These are phyloP conservation scores for Solanum chmielewskii DNA, from an alignment of 257 asterid species.

Conservation along the genomic window DNA sequence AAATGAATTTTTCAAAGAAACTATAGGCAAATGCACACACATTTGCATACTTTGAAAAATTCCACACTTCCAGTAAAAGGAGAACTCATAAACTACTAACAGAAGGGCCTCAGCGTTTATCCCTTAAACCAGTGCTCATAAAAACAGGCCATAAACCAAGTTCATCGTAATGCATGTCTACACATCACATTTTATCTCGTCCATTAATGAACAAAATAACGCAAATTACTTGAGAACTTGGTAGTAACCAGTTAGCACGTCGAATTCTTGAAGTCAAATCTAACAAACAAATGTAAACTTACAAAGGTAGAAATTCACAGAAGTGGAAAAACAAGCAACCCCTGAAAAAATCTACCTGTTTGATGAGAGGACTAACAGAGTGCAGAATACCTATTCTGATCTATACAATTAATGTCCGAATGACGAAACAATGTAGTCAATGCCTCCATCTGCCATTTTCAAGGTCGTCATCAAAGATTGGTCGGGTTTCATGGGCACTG, in stretches of 20 bases:
- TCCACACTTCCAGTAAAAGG: not conserved
- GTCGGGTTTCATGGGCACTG: slow-evolving; percentile 9
- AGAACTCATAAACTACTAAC: not conserved
- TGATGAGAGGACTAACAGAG: not conserved
- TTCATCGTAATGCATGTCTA: not conserved
- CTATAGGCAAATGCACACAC: not conserved
- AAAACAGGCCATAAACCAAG: not conserved
- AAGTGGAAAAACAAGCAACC: not conserved
- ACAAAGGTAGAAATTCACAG: not conserved
- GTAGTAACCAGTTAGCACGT: not conserved
- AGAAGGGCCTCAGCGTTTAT: not conserved
- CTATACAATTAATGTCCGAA: slow-evolving; percentile 1
- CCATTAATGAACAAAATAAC: not conserved
- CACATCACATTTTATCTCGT: not conserved
- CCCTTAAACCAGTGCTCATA: not conserved
- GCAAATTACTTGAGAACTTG: not conserved
- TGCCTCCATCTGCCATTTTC: slow-evolving; percentile 32
- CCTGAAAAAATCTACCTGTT: not conserved
- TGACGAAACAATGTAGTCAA: not conserved
- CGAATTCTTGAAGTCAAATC: not conserved
- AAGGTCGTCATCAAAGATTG: slow-evolving; percentile 20
- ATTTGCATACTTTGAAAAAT: no score
- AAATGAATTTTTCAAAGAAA: not conserved
- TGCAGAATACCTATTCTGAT: not conserved
- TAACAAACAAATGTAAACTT: not conserved